Conservation (phyloP, 805 yeast genomes). For the Schizosaccharomyces cryophilus region DNA sequence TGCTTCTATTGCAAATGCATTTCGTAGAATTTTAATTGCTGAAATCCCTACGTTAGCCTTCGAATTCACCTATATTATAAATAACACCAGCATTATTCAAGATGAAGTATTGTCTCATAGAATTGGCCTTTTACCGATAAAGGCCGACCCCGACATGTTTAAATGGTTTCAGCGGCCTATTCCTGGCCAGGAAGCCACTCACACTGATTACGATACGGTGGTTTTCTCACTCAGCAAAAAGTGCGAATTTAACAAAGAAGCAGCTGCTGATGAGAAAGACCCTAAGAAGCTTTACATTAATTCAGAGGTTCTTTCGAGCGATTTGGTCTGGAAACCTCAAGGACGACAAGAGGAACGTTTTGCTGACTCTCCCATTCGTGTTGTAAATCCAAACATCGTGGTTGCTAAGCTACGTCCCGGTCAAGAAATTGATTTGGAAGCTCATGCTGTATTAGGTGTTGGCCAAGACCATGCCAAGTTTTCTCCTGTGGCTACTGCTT, state of each 20-base stretch:
- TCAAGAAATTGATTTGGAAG: slow-evolving; percentile 76
- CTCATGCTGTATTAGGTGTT: slow-evolving; percentile 72
- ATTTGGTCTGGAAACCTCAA: slow-evolving; percentile 72
- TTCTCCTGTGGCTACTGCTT: slow-evolving; percentile 91
- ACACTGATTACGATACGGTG: slow-evolving; percentile 71
- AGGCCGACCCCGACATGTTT: slow-evolving; percentile 70
- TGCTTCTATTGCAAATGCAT: slow-evolving; percentile 85
- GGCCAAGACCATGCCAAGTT: slow-evolving; percentile 94
- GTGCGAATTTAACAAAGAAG: slow-evolving; percentile 68
- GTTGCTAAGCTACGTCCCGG: slow-evolving; percentile 89
- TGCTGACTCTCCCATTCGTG: slow-evolving; percentile 19
- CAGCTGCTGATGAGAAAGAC: slow-evolving; percentile 51
- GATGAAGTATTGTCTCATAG: slow-evolving; percentile 93
- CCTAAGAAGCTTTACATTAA: slow-evolving; percentile 67
- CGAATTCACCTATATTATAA: slow-evolving; percentile 70
- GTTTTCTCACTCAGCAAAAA: slow-evolving; percentile 58
- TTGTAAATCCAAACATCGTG: slow-evolving; percentile 64
- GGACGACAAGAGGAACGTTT: slow-evolving; percentile 61
- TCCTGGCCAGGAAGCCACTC: slow-evolving; percentile 14
- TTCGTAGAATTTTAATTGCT: slow-evolving; percentile 86
- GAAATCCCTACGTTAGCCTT: slow-evolving; percentile 94
- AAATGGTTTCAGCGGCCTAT: slow-evolving; percentile 30
- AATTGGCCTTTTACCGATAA: slow-evolving; percentile 75
- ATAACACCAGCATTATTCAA: slow-evolving; percentile 88
- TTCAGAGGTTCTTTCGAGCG: slow-evolving; percentile 56